Percentiles rank a stretch among this genome's conserved stretches.
Conservation (phyloP, 192 early-diverging fungal genomes). For the Backusella parvicylindrica region DNA sequence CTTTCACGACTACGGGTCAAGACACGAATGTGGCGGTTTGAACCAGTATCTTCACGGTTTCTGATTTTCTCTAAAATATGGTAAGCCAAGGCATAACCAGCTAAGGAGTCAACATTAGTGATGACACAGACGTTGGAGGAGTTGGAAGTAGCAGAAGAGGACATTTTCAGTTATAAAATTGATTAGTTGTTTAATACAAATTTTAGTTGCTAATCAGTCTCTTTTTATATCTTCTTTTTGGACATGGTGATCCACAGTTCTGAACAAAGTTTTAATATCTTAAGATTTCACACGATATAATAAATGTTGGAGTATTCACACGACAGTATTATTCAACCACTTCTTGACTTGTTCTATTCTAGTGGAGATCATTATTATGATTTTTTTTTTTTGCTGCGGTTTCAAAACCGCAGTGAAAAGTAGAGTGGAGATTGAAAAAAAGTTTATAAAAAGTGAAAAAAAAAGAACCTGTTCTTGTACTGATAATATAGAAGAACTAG, state of each 20-base stretch:
- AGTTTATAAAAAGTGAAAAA: not conserved
- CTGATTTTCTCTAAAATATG: not conserved
- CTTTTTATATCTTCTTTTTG: not conserved
- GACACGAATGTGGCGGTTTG: not conserved
- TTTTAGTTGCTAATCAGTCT: not conserved
- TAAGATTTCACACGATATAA: not conserved
- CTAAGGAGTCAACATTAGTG: constrained; percentile 18
- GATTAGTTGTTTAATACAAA: not conserved
- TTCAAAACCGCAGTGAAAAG: not conserved
- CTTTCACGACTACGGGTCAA: constrained; percentile 9
- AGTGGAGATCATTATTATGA: not conserved
- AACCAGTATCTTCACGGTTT: not conserved
- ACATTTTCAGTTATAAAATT: not conserved
- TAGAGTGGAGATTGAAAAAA: not conserved
- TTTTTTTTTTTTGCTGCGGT: not conserved
- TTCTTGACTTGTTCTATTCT: not conserved
- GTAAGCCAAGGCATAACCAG: constrained; percentile 16
- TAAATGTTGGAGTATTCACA: not conserved
- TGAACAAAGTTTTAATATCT: not conserved
- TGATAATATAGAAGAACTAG: not conserved
- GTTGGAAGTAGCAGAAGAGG: constrained; percentile 7
- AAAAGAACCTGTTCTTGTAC: not conserved
- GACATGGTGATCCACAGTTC: not conserved
- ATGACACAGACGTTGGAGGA: constrained; percentile 12
- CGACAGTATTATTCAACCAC: not conserved